Base-by-base conservation (phyloP, 179 eudicot species). In the Gypsophila paniculata region DNA sequence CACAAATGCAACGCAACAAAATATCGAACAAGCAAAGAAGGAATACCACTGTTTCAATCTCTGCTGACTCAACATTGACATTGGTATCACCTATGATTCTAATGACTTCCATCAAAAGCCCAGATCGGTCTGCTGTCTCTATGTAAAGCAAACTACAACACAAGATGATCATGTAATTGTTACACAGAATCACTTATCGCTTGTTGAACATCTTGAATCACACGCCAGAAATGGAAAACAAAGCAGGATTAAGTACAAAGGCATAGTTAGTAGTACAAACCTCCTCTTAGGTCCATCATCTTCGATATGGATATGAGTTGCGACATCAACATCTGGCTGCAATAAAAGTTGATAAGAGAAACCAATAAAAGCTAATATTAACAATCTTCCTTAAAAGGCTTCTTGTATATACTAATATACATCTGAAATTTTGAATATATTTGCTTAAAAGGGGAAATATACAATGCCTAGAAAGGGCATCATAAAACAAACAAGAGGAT, bases 201-300 rank as follows among this genome's bases (percentile, higher is more conserved):
- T 74, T 58, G 25, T 8, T 26, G 6, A 39, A 25, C 54, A 57
- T 34, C 44, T 32, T 9, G 25, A 59, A 55, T 7, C 49, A 46
- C 57, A 15, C 25, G 42, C 70, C 11, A 25, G 34, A 61, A 22
- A 53, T 12, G 18, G 34, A 22, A 29, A 53, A 38, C 38, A 12
- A 22, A 18, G 6, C 4, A 15, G 53, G 23, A 12, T 61, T 38
- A 6, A n/a, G 42, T 55, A 59, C 15, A 21, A 49, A 61, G n/a
- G 46, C 61, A 21, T 38, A 49, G 67, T n/a, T 3, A 75, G 63
- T 65, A 57, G 22, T 65, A 36, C 83, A 76, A 70, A 91, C 99
- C 99, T 94, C 85, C 96, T 86, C 81, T 86, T 85, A 79, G 97
- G 94, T 72, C 97, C 99, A 80, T 94, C 99, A 18, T 85, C 91